phyloP scores from a whole-genome alignment of 1,284 basidiomycete genomes.

The Pterula multifida region DNA sequence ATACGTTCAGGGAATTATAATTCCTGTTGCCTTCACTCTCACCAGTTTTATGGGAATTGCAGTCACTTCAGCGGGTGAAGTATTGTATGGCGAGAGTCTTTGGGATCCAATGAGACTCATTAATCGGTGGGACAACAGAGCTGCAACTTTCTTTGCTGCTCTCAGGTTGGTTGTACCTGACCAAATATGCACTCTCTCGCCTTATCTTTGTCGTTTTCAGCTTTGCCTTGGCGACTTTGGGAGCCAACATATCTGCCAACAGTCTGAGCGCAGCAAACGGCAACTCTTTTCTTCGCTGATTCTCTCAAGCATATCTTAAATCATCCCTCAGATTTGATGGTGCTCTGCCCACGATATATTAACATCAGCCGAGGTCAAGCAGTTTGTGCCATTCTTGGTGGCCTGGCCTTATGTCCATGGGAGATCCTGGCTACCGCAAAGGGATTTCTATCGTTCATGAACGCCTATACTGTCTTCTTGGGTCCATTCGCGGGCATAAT shows the following conservation, averaged over 20 bases:
- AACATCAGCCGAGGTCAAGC: slow-evolving; percentile 68
- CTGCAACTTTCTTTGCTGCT: slow-evolving; percentile 68
- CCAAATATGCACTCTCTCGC: no score
- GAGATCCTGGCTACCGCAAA: slow-evolving; percentile 41
- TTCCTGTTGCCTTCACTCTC: slow-evolving; percentile 58
- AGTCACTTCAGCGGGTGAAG: slow-evolving; percentile 54
- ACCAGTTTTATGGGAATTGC: slow-evolving; percentile 47
- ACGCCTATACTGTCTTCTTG: slow-evolving; percentile 61
- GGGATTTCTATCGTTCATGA: slow-evolving; percentile 46
- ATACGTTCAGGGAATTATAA: slow-evolving; percentile 58
- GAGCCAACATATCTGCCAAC: slow-evolving; percentile 69
- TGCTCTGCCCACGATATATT: slow-evolving; percentile 54
- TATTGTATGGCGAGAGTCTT: slow-evolving; percentile 43
- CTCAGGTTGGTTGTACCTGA: slow-evolving; percentile 28
- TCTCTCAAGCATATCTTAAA: neutral
- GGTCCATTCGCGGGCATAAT: slow-evolving; percentile 59
- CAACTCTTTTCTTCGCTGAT: slow-evolving; percentile 30
- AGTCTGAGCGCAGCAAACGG: slow-evolving; percentile 64
- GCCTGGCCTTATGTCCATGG: slow-evolving; percentile 52
- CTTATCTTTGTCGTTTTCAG: no score
- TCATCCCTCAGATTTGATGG: slow-evolving; percentile 41
- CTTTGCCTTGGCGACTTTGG: slow-evolving; percentile 57
- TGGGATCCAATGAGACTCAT: slow-evolving; percentile 44
- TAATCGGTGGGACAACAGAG: slow-evolving; percentile 62
- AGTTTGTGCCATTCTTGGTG: slow-evolving; percentile 61